Conservation (phyloP, 352 stramenopile species). For the Globisporangium abappressorium region DNA sequence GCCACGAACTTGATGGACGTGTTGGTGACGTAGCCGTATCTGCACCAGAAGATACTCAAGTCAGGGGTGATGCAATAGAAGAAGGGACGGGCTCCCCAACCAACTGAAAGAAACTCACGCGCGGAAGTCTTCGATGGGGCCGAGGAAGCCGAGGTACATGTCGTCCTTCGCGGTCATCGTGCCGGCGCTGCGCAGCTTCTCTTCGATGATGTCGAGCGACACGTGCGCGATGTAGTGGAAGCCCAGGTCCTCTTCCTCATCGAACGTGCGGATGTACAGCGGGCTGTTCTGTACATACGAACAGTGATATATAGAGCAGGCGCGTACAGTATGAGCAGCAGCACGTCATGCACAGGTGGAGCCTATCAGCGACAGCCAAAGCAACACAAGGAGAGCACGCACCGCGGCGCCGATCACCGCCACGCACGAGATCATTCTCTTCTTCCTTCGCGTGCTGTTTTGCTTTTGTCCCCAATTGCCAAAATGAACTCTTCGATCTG, state of each 20-base stretch:
- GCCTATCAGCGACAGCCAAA: not conserved
- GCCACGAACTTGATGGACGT: conserved; percentile 81
- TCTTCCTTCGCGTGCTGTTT: not conserved
- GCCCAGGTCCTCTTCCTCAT: conserved; percentile 80
- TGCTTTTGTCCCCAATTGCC: not conserved
- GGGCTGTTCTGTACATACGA: conserved; percentile 53
- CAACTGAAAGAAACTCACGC: conserved; percentile 31
- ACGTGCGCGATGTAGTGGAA: conserved; percentile 89
- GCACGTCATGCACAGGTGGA: not conserved
- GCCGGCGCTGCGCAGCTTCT: conserved; percentile 58
- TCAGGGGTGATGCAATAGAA: not conserved
- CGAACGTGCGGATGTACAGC: conserved; percentile 81
- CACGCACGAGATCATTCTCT: conserved; percentile 81
- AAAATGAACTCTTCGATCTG: not conserved
- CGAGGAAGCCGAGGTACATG: conserved; percentile 86
- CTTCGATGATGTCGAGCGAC: conserved; percentile 81
- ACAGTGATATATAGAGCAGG: not conserved
- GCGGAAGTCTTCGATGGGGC: conserved; percentile 82
- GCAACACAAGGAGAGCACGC: conserved; percentile 18
- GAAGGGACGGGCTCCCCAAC: not conserved
- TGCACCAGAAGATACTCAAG: conserved; percentile 8
- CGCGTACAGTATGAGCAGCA: not conserved
- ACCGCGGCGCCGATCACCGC: conserved; percentile 78
- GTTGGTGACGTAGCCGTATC: conserved; percentile 85
- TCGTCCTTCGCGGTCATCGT: conserved; percentile 65